Base-by-base conservation (phyloP, 371 early-diverging fungal species). In the Coemansia sp. region DNA sequence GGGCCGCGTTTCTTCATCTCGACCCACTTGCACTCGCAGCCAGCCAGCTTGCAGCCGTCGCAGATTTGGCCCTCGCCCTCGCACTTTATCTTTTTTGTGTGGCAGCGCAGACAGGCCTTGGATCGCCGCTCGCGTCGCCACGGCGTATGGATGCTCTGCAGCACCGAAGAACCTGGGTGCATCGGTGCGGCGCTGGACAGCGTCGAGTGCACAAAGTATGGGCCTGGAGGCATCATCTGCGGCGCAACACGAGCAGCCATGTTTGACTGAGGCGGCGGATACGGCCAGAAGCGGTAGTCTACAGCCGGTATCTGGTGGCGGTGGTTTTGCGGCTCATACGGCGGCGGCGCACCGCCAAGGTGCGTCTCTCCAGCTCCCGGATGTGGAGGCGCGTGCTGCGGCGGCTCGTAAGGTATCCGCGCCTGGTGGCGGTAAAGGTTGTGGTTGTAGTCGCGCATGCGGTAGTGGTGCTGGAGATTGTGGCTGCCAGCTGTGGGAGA, bases 101-200 rank as follows among this genome's bases (percentile, higher is more conserved):
- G 74, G 74, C 74, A 74, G 11, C 74, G 74, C 59, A 66, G 67
- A 21, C 74, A 74, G 16, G 74, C 74, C 72, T 74, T 74, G 31
- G 74, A 74, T 56, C 74, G 74, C 65, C 74, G 72, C 61, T 74
- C 74, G 56, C 74, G 74, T 24, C 74, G 71, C 74, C 74, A 74
- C 6, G 74, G 74, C n/a, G 50, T 42, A 14, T 39, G 52, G 27
- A 39, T 7, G 22, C 53, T 40, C 24, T 5, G 39, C 39, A 39
- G 40, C 13, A n/a, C 40, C 40, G 39, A 27, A 24, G 5, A 31
- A 10, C 22, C 18, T 24, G 64, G 56, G 10, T 31, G 40, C 7
- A 50, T 22, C 18, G 51, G 7, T 24, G 62, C 13, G 26, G 8
- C 6, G 10, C 16, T 7, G 27, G 26, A 24, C 26, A 29, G n/a